phyloP scores from a whole-genome alignment of 2,329 filamentous ascomycete species.

The Ascocoryne sarcoides region DNA sequence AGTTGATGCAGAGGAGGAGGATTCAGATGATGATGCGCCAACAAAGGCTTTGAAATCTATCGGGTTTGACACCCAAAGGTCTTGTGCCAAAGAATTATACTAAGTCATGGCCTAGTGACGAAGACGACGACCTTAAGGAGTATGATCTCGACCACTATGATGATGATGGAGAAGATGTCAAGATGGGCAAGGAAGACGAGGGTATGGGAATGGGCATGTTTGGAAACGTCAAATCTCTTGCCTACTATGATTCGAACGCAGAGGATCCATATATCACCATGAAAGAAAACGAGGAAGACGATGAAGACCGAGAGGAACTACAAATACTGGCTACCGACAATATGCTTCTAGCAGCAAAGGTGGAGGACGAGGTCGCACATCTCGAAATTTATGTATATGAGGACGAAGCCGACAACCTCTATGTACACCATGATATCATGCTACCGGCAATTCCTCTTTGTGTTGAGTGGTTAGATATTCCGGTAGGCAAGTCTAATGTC shows the following conservation, averaged over 20 bases:
- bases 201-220: conserved; percentile 82
- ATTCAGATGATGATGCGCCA: conserved; percentile 21
- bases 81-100: conserved; percentile 13
- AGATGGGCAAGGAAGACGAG: conserved; percentile 49
- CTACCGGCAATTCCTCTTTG: conserved; percentile 91
- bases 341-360: conserved; percentile 80
- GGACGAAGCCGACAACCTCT: conserved; percentile 89
- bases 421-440: conserved; percentile 99
- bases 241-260: conserved; percentile 89
- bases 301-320: conserved; percentile 86
- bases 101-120: conserved; percentile 33
- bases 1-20: conserved; percentile 26
- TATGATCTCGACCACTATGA: conserved; percentile 97
- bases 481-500: conserved; percentile 62
- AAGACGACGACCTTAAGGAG: conserved; percentile 87
- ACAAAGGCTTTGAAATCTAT: conserved; percentile 30
- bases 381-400: conserved; percentile 97
- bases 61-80: conserved; percentile 29
- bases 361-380: conserved; percentile 95
- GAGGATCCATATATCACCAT: conserved; percentile 96
- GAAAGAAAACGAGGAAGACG: conserved; percentile 51
- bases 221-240: conserved; percentile 85
- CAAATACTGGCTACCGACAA: conserved; percentile 92
- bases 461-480: conserved; percentile 89
- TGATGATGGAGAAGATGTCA: conserved; percentile 50